phyloP scores from a whole-genome alignment of 805 yeast genomes.

The Barnettozyma vustinii region DNA sequence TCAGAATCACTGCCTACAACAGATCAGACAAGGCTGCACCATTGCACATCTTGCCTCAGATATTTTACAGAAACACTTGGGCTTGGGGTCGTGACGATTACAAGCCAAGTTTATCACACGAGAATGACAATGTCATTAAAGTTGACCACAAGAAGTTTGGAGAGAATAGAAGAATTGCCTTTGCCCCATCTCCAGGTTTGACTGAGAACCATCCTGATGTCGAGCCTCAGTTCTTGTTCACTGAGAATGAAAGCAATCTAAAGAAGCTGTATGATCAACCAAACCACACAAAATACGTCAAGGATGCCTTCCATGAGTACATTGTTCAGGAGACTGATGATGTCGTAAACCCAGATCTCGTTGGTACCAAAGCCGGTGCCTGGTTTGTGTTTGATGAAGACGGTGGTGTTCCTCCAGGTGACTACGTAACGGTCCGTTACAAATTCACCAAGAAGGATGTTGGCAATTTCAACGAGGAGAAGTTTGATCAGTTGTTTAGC shows the following conservation, averaged over 20 bases:
- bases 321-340: slow-evolving; percentile 54
- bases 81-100: slow-evolving; percentile 68
- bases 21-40: slow-evolving; percentile 84
- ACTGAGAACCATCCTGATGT: slow-evolving; percentile 55
- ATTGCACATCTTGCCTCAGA: slow-evolving; percentile 78
- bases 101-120: slow-evolving; percentile 42
- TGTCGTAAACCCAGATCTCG: slow-evolving; percentile 61
- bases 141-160: slow-evolving; percentile 70
- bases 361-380: slow-evolving; percentile 83
- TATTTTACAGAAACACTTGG: slow-evolving; percentile 87
- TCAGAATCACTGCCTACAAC: slow-evolving; percentile 84
- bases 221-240: slow-evolving; percentile 72
- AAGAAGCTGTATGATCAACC: slow-evolving; percentile 55
- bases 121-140: slow-evolving; percentile 43
- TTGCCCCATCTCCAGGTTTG: slow-evolving; percentile 82
- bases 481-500: slow-evolving; percentile 62
- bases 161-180: slow-evolving; percentile 46
- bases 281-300: slow-evolving; percentile 52
- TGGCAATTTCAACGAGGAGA: slow-evolving; percentile 60
- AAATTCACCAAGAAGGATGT: slow-evolving; percentile 47
- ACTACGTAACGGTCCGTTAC: slow-evolving; percentile 79
- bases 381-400: slow-evolving; percentile 73
- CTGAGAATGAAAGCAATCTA: slow-evolving; percentile 85
- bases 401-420: slow-evolving; percentile 81
- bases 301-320: slow-evolving; percentile 89